These are phyloP conservation scores for Staphylotrichum longicolle DNA, from an alignment of 495 filamentous ascomycete species.

Conservation along the genomic window DNA sequence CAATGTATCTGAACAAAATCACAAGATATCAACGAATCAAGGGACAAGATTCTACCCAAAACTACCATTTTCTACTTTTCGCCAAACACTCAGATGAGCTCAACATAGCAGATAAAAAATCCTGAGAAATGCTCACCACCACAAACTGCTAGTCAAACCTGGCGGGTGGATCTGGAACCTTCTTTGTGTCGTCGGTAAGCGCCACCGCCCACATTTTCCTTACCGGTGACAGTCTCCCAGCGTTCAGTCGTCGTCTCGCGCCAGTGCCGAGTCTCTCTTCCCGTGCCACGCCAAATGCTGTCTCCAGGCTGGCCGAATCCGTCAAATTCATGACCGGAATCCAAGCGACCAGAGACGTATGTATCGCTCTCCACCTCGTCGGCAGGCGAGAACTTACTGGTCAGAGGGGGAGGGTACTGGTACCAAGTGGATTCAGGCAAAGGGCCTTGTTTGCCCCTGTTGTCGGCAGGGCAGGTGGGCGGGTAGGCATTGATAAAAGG, in stretches of 20 bases:
- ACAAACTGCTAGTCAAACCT: too few relatives aligned
- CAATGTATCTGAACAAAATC: too few relatives aligned
- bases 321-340: neutral
- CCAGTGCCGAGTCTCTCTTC: neutral
- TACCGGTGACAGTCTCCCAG: neutral
- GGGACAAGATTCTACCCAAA: too few relatives aligned
- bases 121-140: too few relatives aligned
- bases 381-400: too few relatives aligned
- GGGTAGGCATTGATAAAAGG: neutral
- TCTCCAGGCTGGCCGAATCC: neutral
- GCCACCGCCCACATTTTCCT: neutral
- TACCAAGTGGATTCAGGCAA: neutral
- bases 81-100: too few relatives aligned
- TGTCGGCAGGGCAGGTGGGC: neutral
- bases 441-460: neutral
- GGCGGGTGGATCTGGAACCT: neutral
- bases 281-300: neutral
- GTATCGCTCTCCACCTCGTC: neutral
- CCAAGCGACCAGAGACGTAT: neutral
- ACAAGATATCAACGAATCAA: too few relatives aligned
- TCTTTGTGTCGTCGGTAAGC: neutral
- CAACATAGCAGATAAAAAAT: neutral
- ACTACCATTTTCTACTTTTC: too few relatives aligned
- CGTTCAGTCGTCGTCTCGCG: slow-evolving; percentile 6
- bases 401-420: neutral